Base-by-base conservation (phyloP, 306 rosid species). In the Herpetospermum pedunculosum region DNA sequence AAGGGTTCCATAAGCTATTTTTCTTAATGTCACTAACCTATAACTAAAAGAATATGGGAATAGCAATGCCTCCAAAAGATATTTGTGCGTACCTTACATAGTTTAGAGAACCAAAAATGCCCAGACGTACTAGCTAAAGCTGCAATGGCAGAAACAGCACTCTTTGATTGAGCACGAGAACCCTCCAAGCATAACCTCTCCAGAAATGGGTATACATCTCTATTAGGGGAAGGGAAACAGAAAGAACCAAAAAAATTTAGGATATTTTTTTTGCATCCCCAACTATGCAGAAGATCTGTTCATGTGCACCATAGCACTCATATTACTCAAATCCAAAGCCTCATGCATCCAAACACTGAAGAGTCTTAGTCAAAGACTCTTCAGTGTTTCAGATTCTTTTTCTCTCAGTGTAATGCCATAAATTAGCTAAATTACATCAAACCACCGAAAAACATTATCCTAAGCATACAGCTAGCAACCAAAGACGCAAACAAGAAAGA, bases 151-250 rank as follows among this genome's bases (percentile, higher is more conserved):
- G 90, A 85, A 74, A 87, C 88, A 7, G 90, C 92, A 60, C 74
- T 77, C 80, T 94, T 94, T 80, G 98, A 85, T 84, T 91, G 91
- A 65, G 69, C 49, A 18, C 92, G 97, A 78, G 88, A 88, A 72
- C 98, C 98, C 70, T 78, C 87, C 71, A 88, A 75, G 80, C 96
- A 94, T 46, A 88, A 44, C 74, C 77, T 81, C 80, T 83, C 70
- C 73, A 94, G 77, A 79, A 84, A 81, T 19, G 94, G 97, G 80
- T 85, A 82, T 65, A 91, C 84, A 81, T 83, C 90, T 76, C 98
- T 94, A 80, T 44, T 81, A 47, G 72, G 60, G 40, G 53, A 38
- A 72, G 72, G 54, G 46, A 73, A 68, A 48, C 72, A 65, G 73
- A 77, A 55, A 77, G 32, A 35, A 35, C 70, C 23, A 75, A 62